Conservation (phyloP, 495 filamentous ascomycete species). For the Penicillium samsonianum region DNA sequence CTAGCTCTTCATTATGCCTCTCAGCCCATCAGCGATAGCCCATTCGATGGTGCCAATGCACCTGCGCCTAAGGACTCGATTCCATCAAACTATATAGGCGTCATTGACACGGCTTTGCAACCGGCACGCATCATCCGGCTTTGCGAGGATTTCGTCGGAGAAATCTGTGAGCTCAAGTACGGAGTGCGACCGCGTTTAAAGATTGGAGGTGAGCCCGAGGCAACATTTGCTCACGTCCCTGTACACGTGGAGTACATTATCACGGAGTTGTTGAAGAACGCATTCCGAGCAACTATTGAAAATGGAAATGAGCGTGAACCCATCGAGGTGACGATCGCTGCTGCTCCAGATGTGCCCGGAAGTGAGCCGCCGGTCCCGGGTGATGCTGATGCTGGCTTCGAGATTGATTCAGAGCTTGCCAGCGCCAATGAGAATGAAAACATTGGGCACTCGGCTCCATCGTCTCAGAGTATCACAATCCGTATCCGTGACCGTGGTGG, state of each 20-base stretch:
- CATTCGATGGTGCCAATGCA: background rate
- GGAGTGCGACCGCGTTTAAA: constrained; percentile 80
- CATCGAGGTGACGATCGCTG: constrained; percentile 88
- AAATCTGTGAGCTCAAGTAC: constrained; percentile 96
- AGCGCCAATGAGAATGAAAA: constrained; percentile 38
- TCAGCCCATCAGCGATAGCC: constrained; percentile 61
- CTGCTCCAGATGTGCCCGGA: constrained; percentile 63
- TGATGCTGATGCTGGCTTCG: constrained; percentile 35
- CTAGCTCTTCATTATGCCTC: constrained; percentile 87
- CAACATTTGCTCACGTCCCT: constrained; percentile 85
- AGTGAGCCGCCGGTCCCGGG: constrained; percentile 24
- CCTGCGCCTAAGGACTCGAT: constrained; percentile 43
- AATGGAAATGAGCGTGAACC: constrained; percentile 74
- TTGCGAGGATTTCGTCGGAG: constrained; percentile 86
- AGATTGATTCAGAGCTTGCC: constrained; percentile 34
- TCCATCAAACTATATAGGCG: constrained; percentile 81
- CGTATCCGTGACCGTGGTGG: constrained; percentile 94
- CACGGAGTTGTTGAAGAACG: constrained; percentile 94
- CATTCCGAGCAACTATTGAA: constrained; percentile 90
- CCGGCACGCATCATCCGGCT: constrained; percentile 76
- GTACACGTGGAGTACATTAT: constrained; percentile 97
- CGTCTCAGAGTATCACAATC: constrained; percentile 86
- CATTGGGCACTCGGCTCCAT: constrained; percentile 46
- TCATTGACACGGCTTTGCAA: constrained; percentile 88
- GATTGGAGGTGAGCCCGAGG: constrained; percentile 79